phyloP scores from a whole-genome alignment of 2,329 filamentous ascomycete genomes.

The Cladosporium sp. region DNA sequence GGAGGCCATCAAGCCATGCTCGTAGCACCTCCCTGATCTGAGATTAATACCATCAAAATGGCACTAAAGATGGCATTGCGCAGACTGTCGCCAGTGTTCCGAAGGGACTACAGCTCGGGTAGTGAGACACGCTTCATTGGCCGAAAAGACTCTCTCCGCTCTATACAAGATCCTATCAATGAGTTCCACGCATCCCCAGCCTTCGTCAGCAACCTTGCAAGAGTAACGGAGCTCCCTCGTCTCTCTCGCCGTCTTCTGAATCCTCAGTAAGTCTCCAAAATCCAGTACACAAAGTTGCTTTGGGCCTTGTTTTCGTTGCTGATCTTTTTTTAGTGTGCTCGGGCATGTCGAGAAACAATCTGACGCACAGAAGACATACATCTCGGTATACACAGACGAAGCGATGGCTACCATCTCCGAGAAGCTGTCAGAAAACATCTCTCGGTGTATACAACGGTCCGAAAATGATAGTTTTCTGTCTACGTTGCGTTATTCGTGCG shows the following conservation, averaged over 20 bases:
- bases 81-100: too few relatives aligned
- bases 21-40: background rate
- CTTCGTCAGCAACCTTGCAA: background rate
- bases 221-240: background rate
- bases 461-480: background rate
- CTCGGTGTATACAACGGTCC: background rate
- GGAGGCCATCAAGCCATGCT: background rate
- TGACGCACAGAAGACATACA: too few relatives aligned
- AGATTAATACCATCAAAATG: background rate
- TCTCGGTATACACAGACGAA: background rate
- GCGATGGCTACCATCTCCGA: background rate
- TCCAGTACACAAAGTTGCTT: too few relatives aligned
- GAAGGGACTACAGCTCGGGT: too few relatives aligned
- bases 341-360: too few relatives aligned
- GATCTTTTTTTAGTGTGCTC: too few relatives aligned
- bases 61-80: background rate
- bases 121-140: background rate
- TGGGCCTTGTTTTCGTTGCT: too few relatives aligned
- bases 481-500: background rate
- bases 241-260: background rate
- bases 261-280: background rate
- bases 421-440: background rate
- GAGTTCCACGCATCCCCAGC: background rate
- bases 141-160: background rate
- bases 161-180: background rate